A percentile compares a stretch with the other conserved stretches of the same genome.
phyloP scores from a whole-genome alignment of 2,329 filamentous ascomycete species.

The Aspergillus tubingensis region DNA sequence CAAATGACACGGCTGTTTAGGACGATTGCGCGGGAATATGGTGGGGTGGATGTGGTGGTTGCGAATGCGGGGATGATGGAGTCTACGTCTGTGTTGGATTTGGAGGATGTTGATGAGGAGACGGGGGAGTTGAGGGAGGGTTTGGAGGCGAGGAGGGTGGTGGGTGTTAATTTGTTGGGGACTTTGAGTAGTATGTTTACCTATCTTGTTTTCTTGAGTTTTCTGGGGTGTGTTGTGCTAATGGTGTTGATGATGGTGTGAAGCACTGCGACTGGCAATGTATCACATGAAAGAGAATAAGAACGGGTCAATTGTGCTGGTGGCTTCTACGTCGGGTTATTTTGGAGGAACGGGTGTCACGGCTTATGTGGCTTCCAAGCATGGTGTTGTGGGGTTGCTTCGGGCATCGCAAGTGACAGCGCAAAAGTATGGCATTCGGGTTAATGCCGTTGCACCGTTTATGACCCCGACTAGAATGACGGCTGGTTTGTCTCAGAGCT shows the following conservation, averaged over 20 bases:
- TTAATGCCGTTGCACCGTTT: conserved; percentile 53
- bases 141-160: conserved; percentile 30
- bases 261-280: conserved; percentile 36
- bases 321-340: conserved; percentile 48
- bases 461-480: conserved; percentile 51
- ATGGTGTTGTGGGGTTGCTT: conserved; percentile 44
- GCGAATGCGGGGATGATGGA: conserved; percentile 48
- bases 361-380: conserved; percentile 49
- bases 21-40: conserved; percentile 33
- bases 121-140: conserved; percentile 23
- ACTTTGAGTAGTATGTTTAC: conserved; percentile 45
- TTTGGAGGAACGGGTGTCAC: conserved; percentile 48
- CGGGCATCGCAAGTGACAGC: conserved; percentile 42
- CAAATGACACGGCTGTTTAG: conserved; percentile 41
- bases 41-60: conserved; percentile 43
- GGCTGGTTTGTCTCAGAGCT: conserved; percentile 39
- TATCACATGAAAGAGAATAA: conserved; percentile 25
- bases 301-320: conserved; percentile 43
- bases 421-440: conserved; percentile 38
- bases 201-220: neutral
- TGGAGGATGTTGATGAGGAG: conserved; percentile 25
- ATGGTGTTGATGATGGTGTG: neutral
- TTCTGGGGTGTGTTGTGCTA: neutral
- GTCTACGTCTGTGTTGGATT: conserved; percentile 23
- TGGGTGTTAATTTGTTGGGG: conserved; percentile 49